Percentiles rank a stretch among this genome's conserved stretches.
These are phyloP conservation scores for Auricularia sp. DNA, from an alignment of 768 basidiomycete genomes.

Conservation along the genomic window DNA sequence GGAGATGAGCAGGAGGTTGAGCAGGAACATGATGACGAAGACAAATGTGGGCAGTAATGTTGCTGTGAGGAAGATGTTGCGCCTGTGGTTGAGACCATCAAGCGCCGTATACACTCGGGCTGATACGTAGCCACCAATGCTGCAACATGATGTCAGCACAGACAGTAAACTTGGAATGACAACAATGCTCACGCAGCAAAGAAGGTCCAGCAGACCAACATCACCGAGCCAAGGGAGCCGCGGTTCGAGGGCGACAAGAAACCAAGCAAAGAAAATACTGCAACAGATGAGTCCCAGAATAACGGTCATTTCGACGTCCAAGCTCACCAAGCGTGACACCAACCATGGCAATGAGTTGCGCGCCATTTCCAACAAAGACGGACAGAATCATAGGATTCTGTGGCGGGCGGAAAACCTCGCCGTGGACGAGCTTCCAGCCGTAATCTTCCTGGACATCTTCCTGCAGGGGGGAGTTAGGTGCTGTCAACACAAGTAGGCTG, in stretches of 20 bases:
- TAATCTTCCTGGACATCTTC: slow-evolving; percentile 97
- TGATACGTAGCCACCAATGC: slow-evolving; percentile 83
- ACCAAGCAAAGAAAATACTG: slow-evolving; percentile 85
- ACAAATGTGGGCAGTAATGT: slow-evolving; percentile 77
- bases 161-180: not conserved
- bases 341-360: slow-evolving; percentile 80
- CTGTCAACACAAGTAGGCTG: not conserved
- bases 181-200: slow-evolving; percentile 60
- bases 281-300: not conserved
- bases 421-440: slow-evolving; percentile 97
- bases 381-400: slow-evolving; percentile 66
- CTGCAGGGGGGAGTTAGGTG: slow-evolving; percentile 27
- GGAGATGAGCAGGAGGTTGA: slow-evolving; percentile 79
- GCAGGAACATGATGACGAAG: slow-evolving; percentile 77
- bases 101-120: slow-evolving; percentile 72
- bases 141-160: slow-evolving; percentile 20
- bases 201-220: slow-evolving; percentile 91
- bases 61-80: slow-evolving; percentile 81
- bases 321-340: slow-evolving; percentile 68
- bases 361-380: slow-evolving; percentile 83
- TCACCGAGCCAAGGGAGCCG: slow-evolving; percentile 85
- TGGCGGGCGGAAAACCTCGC: slow-evolving; percentile 89
- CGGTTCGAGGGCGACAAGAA: slow-evolving; percentile 95
- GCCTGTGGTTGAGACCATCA: slow-evolving; percentile 66
- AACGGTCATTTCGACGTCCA: not conserved